Evolutionary conservation across 2,329 filamentous ascomycete species (phyloP).

Genomic region (Fusarium illudens): DNA sequence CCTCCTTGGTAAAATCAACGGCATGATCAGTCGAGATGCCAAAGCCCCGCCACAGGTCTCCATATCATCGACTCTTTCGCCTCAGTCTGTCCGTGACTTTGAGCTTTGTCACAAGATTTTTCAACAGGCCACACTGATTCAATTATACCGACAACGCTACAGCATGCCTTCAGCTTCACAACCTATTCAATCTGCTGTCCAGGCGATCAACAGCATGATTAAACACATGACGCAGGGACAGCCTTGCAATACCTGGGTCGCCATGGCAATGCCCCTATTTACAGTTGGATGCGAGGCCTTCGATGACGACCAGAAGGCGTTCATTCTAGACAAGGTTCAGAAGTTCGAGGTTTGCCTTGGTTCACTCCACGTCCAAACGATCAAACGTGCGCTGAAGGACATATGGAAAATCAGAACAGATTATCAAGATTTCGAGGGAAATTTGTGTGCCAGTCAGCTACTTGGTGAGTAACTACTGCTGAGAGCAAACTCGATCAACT

Average conservation of each 20-base stretch:
- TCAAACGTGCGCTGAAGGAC: slow-evolving; percentile 39
- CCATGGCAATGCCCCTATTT: slow-evolving; percentile 44
- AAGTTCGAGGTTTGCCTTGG: slow-evolving; percentile 41
- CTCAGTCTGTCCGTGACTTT: slow-evolving; percentile 39
- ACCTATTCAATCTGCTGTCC: slow-evolving; percentile 30
- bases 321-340: slow-evolving; percentile 39
- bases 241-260: slow-evolving; percentile 45
- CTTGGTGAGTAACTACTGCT: slow-evolving; percentile 31
- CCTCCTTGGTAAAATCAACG: slow-evolving; percentile 35
- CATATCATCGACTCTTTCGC: slow-evolving; percentile 31
- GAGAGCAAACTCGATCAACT: background rate
- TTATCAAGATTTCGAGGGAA: slow-evolving; percentile 25
- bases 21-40: slow-evolving; percentile 38
- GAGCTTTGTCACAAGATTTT: slow-evolving; percentile 39
- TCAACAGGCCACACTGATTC: slow-evolving; percentile 41
- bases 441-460: slow-evolving; percentile 32
- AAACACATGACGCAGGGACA: slow-evolving; percentile 42
- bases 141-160: slow-evolving; percentile 40
- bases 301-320: slow-evolving; percentile 23
- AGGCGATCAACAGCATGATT: slow-evolving; percentile 33
- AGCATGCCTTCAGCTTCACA: slow-evolving; percentile 24
- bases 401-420: slow-evolving; percentile 40
- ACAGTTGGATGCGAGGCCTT: slow-evolving; percentile 43
- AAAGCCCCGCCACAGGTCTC: slow-evolving; percentile 27
- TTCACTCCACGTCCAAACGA: slow-evolving; percentile 38